Evolutionary conservation across 441 rosid species (phyloP).

Genomic region (Cnidoscolus chayamansa): DNA sequence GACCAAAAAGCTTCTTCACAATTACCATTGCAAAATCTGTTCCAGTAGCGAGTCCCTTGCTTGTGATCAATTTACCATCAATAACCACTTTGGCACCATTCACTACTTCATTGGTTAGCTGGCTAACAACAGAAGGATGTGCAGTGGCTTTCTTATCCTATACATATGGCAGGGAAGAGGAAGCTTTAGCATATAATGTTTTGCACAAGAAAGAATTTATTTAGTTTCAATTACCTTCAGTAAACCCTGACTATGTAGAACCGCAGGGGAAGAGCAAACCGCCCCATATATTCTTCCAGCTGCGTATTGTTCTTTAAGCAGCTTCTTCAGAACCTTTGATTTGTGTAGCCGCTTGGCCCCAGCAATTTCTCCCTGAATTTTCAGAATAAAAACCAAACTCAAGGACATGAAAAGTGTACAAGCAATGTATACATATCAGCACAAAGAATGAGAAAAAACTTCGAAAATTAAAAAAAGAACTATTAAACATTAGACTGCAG

Average conservation of each 20-base stretch:
- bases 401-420: not conserved
- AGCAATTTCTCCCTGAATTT: slow-evolving; percentile 57
- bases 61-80: slow-evolving; percentile 80
- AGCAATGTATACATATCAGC: not conserved
- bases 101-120: slow-evolving; percentile 28
- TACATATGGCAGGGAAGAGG: slow-evolving; percentile 14
- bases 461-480: no score
- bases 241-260: slow-evolving; percentile 63
- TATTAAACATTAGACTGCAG: not conserved
- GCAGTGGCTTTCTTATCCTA: slow-evolving; percentile 64
- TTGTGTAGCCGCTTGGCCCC: slow-evolving; percentile 60
- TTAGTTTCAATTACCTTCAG: slow-evolving; percentile 46
- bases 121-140: slow-evolving; percentile 44
- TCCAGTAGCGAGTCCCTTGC: slow-evolving; percentile 64
- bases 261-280: slow-evolving; percentile 53
- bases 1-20: slow-evolving; percentile 76
- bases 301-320: slow-evolving; percentile 72
- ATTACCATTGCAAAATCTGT: slow-evolving; percentile 72
- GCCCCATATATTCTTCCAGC: slow-evolving; percentile 75
- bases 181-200: slow-evolving; percentile 10
- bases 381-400: slow-evolving; percentile 9
- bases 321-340: slow-evolving; percentile 69
- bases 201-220: slow-evolving; percentile 7
- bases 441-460: no score
- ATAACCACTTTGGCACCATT: slow-evolving; percentile 69